Evolutionary conservation across 2,329 filamentous ascomycete genomes (phyloP).

Genomic region (Stromatinia cepivora): DNA sequence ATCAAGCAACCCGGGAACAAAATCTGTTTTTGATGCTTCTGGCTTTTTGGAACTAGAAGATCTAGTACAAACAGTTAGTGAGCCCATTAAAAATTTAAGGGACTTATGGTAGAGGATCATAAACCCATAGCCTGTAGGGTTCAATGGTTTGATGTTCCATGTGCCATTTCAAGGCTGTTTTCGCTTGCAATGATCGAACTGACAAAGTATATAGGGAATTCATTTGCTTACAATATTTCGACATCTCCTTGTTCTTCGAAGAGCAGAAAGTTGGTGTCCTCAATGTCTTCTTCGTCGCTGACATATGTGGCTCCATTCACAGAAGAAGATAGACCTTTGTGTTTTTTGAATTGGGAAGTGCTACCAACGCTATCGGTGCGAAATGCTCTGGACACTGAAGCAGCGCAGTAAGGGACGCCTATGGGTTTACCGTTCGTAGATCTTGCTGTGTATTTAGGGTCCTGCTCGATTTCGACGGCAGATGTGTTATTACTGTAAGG

Average conservation of each 20-base stretch:
- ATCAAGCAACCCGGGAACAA: slow-evolving; percentile 67
- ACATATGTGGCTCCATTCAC: neutral
- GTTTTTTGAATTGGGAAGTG: slow-evolving; percentile 4
- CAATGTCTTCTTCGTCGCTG: slow-evolving; percentile 38
- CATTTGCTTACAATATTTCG: slow-evolving; percentile 27
- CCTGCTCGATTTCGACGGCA: slow-evolving; percentile 29
- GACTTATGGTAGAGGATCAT: neutral
- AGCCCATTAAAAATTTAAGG: neutral
- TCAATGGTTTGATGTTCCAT: neutral
- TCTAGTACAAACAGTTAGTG: slow-evolving; percentile 10
- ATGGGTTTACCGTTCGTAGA: slow-evolving; percentile 31
- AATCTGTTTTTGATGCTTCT: slow-evolving; percentile 51
- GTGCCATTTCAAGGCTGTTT: neutral
- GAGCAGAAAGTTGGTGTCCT: slow-evolving; percentile 45
- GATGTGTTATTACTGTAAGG: neutral
- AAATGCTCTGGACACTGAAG: slow-evolving; percentile 36
- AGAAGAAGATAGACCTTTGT: slow-evolving; percentile 16
- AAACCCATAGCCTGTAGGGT: too few species aligned
- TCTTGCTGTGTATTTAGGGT: slow-evolving; percentile 33
- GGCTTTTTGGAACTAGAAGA: slow-evolving; percentile 7
- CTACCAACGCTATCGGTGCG: slow-evolving; percentile 20
- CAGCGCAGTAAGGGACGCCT: slow-evolving; percentile 38
- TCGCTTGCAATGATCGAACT: neutral
- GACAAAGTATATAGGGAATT: neutral
- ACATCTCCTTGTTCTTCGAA: slow-evolving; percentile 39